These are phyloP conservation scores for Aspergillus leporis DNA, from an alignment of 495 filamentous ascomycete species.

Conservation along the genomic window DNA sequence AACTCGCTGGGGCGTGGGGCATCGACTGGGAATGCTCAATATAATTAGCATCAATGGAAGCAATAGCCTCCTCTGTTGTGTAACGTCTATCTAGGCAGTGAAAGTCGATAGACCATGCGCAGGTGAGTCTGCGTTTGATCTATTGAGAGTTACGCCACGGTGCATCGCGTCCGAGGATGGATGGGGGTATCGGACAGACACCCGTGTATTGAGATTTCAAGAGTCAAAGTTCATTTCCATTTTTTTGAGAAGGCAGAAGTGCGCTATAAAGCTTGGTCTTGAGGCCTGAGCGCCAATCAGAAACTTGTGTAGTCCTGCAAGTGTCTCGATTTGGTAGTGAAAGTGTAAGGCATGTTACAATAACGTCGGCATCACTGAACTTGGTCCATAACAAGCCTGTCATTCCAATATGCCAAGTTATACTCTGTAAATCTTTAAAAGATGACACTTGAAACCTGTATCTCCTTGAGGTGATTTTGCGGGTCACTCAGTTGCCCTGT, in stretches of 20 bases:
- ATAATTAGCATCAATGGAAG: not conserved
- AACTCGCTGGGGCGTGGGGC: not conserved
- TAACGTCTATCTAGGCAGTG: not conserved
- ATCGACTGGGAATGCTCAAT: too few species aligned
- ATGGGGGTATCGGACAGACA: not conserved
- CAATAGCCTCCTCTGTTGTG: not conserved
- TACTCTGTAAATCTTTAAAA: not conserved
- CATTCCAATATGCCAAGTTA: too few species aligned
- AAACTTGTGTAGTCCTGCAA: not conserved
- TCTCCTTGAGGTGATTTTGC: not conserved
- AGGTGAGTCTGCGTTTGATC: conserved; percentile 2
- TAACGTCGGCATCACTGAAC: not conserved
- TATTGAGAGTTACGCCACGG: not conserved
- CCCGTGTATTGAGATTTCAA: not conserved
- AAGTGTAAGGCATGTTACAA: not conserved
- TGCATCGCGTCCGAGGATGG: not conserved
- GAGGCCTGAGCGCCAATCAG: not conserved
- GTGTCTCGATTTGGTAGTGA: not conserved
- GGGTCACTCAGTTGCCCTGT: not conserved
- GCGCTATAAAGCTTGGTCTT: conserved; percentile 13
- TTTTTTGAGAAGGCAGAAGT: not conserved
- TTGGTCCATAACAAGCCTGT: not conserved
- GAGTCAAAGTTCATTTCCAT: not conserved
- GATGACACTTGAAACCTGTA: not conserved
- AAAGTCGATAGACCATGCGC: not conserved